Base-by-base conservation (phyloP, 768 basidiomycete species). In the Amanita exitialis region DNA sequence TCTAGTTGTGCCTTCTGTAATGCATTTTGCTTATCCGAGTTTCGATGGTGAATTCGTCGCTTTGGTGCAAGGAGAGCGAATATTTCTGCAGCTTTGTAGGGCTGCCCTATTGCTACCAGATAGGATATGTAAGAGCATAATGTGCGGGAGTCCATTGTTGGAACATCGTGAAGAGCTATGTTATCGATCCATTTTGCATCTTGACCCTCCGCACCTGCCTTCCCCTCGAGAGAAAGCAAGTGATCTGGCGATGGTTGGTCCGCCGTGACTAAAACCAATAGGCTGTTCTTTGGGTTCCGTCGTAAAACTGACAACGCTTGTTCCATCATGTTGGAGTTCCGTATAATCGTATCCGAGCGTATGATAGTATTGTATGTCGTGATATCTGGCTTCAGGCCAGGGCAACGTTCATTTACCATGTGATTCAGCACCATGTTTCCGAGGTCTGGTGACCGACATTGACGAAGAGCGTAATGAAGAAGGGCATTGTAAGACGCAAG, bases 381-480 rank as follows among this genome's bases (percentile, higher is more conserved):
- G 7, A 66, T 66, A 53, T 74, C 67, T 0, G 81, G 80, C 32
- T 64, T 53, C 13, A 83, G 57, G 9, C 66, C 62, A 3, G 70
- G 67, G 6, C 64, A 52, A 13, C 77, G 72, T 2, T 66, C 53
- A 15, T 65, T 56, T 16, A 66, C 67, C 78, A 87, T 82, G 56
- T 86, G 77, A 10, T 73, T 55, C 9, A 86, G 60, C 12, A 88
- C 64, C 10, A 61, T 55, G 12, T 71, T 62, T 0, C 77, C 83
- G 21, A 78, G 66, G 1, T 58, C 52, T 15, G 74, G 64, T 4
- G 81, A 81, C 36, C 71, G 64, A n/a, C 75, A 73, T 56, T 84
- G 74, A 6, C 76, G 76, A 32, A 90, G 69, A 3, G 80, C 68
- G 61, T 87, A 89, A 54, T 83, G 73, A 3, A 90, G 57, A 23